These are phyloP conservation scores for Oryza rufipogon DNA, from an alignment of 176 grass and related monocot species.

Conservation along the genomic window DNA sequence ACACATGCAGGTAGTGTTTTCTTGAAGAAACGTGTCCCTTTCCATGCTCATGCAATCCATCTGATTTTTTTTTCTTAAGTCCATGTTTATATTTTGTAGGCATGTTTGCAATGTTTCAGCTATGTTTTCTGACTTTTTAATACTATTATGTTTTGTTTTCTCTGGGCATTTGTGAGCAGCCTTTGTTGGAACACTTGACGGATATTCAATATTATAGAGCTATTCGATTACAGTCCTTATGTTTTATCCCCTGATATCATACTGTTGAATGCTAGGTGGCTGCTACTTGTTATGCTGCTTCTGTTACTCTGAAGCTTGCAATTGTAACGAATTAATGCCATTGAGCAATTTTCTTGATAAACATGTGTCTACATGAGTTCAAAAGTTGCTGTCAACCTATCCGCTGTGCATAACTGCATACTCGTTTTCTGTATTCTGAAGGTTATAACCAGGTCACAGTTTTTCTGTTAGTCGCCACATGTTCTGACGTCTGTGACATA, in stretches of 20 bases:
- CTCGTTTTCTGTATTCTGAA: too few species aligned
- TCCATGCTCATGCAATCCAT: conserved; percentile 37
- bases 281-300: background rate
- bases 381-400: background rate
- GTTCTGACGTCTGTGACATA: too few species aligned
- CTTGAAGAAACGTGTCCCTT: conserved; percentile 19
- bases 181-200: conserved; percentile 36
- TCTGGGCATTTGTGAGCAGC: conserved; percentile 44
- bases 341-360: background rate
- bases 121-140: conserved; percentile 38
- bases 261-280: background rate
- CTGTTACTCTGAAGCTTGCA: background rate
- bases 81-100: too few species aligned
- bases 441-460: too few species aligned
- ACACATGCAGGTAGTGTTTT: background rate
- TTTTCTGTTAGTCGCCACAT: too few species aligned
- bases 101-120: conserved; percentile 42
- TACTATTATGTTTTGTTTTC: conserved; percentile 48
- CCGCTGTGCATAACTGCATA: too few species aligned
- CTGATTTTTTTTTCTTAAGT: too few species aligned
- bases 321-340: background rate
- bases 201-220: conserved; percentile 39
- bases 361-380: background rate
- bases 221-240: conserved; percentile 33
- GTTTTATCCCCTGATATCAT: background rate